Evolutionary conservation across 2,329 filamentous ascomycete species (phyloP), one percentile per base, ranked within the genome.

Genomic region (Penicillium sp.): DNA sequence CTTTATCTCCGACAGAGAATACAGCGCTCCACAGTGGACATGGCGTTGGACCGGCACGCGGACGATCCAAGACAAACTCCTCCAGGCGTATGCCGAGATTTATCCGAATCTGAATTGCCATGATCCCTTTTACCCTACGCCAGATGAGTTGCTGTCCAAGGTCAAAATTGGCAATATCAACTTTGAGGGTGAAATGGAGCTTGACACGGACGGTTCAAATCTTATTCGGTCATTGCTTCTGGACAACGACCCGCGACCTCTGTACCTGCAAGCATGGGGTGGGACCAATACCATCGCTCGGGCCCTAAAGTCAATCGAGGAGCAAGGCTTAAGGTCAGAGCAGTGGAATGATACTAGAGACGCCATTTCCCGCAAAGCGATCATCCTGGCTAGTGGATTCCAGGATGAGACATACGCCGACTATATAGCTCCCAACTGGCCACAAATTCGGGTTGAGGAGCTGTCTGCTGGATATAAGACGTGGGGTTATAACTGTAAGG

Each of bases 251-350:
- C 38, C 64, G 11, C 62, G 64, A 38, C 22, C 53, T 6, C 54
- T 68, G 0, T 67, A 67, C 49, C 52, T 68, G 38, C 62, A 67
- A 42, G 64, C 60, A 19, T 66, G 62, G 64, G 64, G 64, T 52
- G 64, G 64, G n/a, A 63, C 56, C 38, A 66, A 63, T 35, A 66
- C 62, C 4, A 65, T 66, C 10, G 64, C 60, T 11, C 64, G 60
- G 43, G 62, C 64, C 25, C 48, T 66, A 10, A 60, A 57, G 28
- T 62, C 64, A 14, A 64, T 66, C 10, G 62, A 64, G 37, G 58
- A 64, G 33, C 22, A 26, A 10, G 52, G 59, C 46, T 57, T 42
- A 0, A 26, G 14, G 6, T 57, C 55, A 11, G 13, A 7, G 14
- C n/a, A 59, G 6, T 64, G 61, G 61, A 22, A n/a, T 4, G 25